Base-by-base conservation (phyloP, 2,329 filamentous ascomycete species). In the Cylindrodendrum hubeiense region DNA sequence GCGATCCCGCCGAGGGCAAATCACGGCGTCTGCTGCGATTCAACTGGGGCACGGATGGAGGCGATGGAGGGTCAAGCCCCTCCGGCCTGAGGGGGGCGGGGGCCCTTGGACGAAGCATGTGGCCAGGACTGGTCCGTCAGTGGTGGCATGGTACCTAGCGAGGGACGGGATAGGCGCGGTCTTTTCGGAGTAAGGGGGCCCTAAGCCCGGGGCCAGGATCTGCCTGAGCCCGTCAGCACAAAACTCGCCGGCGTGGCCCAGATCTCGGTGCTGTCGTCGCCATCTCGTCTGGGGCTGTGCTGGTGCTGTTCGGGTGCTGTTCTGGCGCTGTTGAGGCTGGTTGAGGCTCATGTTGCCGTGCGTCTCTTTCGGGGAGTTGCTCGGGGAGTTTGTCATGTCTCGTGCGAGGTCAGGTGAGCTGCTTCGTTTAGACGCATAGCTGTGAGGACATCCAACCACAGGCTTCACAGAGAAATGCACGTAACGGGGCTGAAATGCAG, bases 1-100 rank as follows among this genome's bases (percentile, higher is more conserved):
- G 54, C 60, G 56, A 64, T 43, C 57, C 47, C 21, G 30, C 28
- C 57, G 50, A 62, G 65, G 58, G 26, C 71, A 70, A 73, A 74
- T 73, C 67, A 69, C 49, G 52, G 17, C 33, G 22, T 55, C 49
- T 37, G 60, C 28, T 10, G 13, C 8, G 37, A 30, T 53, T 60
- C 22, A 43, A 26, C 55, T 47, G 52, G 44, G 50, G 44, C 37
- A n/a, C n/a, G n/a, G n/a, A n/a, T n/a, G n/a, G n/a, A n/a, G n/a
- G 60, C 28, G 51, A 63, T 60, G 59, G 53, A 58, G 53, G 54
- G 54, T 46, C 28, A 58, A 67, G 66, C 49, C 63, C 41, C 26
- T 55, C 41, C 50, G 50, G 51, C 51, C 46, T 58, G 49, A 53
- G n/a, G 56, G 54, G 51, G 53, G 59, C 44, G 55, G 62, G 63